Conservation (phyloP, 306 rosid genomes). For the Cercis canadensis region DNA sequence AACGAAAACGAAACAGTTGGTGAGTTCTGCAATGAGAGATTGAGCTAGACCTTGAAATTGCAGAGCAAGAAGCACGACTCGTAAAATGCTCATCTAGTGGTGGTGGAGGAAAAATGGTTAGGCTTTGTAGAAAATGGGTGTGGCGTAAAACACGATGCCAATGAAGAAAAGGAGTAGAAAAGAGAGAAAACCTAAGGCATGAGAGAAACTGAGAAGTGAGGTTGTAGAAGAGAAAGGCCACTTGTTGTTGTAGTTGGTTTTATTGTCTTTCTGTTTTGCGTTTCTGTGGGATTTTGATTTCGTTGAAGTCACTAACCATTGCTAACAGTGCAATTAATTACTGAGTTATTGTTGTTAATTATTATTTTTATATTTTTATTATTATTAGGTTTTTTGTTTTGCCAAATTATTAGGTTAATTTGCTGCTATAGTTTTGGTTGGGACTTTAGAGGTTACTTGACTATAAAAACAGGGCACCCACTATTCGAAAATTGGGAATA, state of each 20-base stretch:
- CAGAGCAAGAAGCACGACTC: conserved; percentile 11
- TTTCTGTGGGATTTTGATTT: conserved; percentile 20
- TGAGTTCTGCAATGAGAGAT: conserved; percentile 21
- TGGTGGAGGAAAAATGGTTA: neutral
- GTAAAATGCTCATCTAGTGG: neutral
- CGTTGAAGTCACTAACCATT: neutral
- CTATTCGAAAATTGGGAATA: neutral
- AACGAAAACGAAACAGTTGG: neutral
- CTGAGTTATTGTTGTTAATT: neutral
- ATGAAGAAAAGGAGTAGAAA: neutral
- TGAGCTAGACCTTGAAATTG: neutral
- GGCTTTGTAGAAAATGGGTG: conserved; percentile 9
- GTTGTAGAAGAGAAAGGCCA: neutral
- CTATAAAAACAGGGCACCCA: conserved; percentile 34
- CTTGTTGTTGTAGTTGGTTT: neutral
- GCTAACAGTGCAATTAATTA: neutral
- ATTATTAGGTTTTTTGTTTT: too few species aligned
- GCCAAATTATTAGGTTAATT: neutral
- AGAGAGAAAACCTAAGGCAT: neutral
- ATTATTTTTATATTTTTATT: too few species aligned
- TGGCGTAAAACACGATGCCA: conserved; percentile 15
- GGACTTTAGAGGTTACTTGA: conserved; percentile 1
- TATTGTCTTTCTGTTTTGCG: neutral
- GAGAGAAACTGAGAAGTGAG: conserved; percentile 28
- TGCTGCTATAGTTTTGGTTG: neutral